Percentiles rank a stretch among this genome's conserved stretches.
These are phyloP conservation scores for Cyberlindnera euphorbiae DNA, from an alignment of 805 yeast species.

Conservation along the genomic window DNA sequence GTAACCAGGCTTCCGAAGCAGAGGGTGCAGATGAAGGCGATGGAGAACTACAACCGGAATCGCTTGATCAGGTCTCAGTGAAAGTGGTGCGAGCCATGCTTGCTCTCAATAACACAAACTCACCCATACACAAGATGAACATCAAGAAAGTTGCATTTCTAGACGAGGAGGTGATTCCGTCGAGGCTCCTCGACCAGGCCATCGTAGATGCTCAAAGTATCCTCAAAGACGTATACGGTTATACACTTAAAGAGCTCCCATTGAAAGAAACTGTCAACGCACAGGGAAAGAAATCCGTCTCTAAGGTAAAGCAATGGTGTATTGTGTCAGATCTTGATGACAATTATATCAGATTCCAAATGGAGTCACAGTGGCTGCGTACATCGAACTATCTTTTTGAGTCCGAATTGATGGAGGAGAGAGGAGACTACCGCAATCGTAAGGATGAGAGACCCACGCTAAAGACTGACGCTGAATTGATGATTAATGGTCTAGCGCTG, in stretches of 20 bases:
- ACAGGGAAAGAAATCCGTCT: conserved; percentile 12
- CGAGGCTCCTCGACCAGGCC: conserved; percentile 4
- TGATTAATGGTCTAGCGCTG: conserved; percentile 20
- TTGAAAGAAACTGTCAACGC: conserved; percentile 9
- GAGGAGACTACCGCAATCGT: conserved; percentile 22
- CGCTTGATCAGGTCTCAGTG: conserved; percentile 4
- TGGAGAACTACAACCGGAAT: too few species aligned
- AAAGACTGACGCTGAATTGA: conserved; percentile 15
- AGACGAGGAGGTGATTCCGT: conserved; percentile 1
- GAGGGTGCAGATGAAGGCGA: background rate
- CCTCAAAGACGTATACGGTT: conserved; percentile 11
- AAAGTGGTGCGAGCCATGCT: conserved; percentile 12
- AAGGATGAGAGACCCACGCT: conserved; percentile 16
- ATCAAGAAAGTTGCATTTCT: conserved; percentile 11
- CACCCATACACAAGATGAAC: conserved; percentile 12
- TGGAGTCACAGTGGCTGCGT: conserved; percentile 16
- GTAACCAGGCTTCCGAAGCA: too few species aligned
- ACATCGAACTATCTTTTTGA: conserved; percentile 13
- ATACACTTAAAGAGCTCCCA: conserved; percentile 10
- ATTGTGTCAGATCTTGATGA: conserved; percentile 14
- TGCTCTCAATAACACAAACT: conserved; percentile 7
- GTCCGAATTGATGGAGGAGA: conserved; percentile 22
- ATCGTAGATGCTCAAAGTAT: conserved; percentile 5
- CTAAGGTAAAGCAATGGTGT: conserved; percentile 15
- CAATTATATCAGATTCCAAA: conserved; percentile 12